Conservation (phyloP, 176 grass and related monocot genomes). For the Carex myosuroides region DNA sequence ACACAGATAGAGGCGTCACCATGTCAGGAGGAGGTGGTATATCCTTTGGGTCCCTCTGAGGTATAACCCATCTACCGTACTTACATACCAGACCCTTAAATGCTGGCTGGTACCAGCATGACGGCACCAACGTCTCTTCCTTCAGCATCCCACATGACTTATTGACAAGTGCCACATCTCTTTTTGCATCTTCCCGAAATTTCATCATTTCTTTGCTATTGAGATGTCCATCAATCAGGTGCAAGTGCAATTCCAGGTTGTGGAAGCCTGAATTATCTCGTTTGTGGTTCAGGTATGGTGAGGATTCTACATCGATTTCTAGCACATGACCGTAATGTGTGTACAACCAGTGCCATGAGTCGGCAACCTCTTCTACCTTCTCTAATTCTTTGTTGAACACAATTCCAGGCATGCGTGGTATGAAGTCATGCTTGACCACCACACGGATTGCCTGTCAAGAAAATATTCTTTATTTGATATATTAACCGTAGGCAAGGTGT, state of each 20-base stretch:
- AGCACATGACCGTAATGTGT: conserved; percentile 15
- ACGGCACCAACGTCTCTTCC: not conserved
- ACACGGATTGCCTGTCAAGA: conserved; percentile 8
- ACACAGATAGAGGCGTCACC: not conserved
- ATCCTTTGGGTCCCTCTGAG: not conserved
- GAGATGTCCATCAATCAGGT: conserved; percentile 20
- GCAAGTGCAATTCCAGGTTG: conserved; percentile 24
- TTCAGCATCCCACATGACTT: conserved; percentile 22
- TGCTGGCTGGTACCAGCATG: conserved; percentile 24
- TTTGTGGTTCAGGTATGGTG: conserved; percentile 14
- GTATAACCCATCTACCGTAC: conserved; percentile 11
- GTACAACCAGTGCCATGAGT: conserved; percentile 18
- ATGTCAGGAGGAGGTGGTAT: not conserved
- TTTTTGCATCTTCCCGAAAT: conserved; percentile 13
- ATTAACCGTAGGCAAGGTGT: not conserved
- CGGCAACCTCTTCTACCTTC: not conserved
- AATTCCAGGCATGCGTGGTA: conserved; percentile 17
- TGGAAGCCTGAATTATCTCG: conserved; percentile 13
- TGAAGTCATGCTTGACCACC: conserved; percentile 18
- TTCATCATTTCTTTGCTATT: not conserved
- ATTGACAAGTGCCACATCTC: conserved; percentile 23
- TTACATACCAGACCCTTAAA: conserved; percentile 14
- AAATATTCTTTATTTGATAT: not conserved
- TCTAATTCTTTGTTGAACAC: conserved; percentile 22
- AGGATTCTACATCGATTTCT: conserved; percentile 6